Evolutionary conservation across 768 basidiomycete species (phyloP).

Genomic region (Strobilomyces confusus): DNA sequence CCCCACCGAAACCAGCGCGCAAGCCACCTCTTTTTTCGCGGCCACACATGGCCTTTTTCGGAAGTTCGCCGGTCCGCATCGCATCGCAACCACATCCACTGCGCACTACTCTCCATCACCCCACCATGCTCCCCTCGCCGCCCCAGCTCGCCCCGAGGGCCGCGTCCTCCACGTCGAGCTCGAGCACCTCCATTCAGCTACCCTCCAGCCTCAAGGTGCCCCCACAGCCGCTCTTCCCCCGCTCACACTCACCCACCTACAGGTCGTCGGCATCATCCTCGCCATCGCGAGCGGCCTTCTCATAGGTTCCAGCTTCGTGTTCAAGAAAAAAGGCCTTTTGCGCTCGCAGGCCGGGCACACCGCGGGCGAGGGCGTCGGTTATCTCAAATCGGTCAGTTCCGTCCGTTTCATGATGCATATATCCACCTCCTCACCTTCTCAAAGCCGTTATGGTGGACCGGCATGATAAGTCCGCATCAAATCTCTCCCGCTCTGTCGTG

Average conservation of each 20-base stretch:
- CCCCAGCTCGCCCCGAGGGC: constrained; percentile 10
- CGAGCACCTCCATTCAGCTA: constrained; percentile 33
- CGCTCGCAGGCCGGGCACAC: constrained; percentile 76
- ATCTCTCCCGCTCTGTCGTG: too few relatives aligned
- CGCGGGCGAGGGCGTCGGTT: constrained; percentile 85
- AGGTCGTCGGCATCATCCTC: constrained; percentile 76
- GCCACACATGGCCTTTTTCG: constrained; percentile 2
- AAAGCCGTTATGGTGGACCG: constrained; percentile 88
- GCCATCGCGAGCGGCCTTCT: constrained; percentile 78
- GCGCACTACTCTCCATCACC: constrained; percentile 1
- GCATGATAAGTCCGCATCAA: constrained; percentile 65
- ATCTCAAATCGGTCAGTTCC: constrained; percentile 82
- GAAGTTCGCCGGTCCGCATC: constrained; percentile 9
- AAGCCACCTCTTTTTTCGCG: not conserved
- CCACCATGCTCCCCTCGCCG: constrained; percentile 3
- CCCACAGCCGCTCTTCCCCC: not conserved
- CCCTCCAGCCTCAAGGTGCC: constrained; percentile 52
- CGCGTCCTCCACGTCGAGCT: constrained; percentile 38
- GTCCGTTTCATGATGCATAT: constrained; percentile 2
- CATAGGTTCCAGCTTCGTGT: constrained; percentile 90
- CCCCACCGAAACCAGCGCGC: not conserved
- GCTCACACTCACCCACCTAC: constrained; percentile 2
- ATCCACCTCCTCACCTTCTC: constrained; percentile 1
- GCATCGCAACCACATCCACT: constrained; percentile 11
- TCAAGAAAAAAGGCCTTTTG: constrained; percentile 95